Conservation (phyloP, 257 asterid species). For the Solanum habrochaites region DNA sequence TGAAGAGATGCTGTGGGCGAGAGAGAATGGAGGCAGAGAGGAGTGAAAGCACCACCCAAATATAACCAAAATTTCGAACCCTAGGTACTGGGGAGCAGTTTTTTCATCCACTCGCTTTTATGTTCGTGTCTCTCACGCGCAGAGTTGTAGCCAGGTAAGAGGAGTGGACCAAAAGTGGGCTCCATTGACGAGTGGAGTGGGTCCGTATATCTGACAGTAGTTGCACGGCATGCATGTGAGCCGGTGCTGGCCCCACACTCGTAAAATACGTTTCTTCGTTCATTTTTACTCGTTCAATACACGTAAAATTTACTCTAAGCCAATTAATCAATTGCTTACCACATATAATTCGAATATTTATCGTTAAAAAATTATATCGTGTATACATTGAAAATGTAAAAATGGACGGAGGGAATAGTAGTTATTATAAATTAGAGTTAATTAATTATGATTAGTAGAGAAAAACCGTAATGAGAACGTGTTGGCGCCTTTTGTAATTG, state of each 20-base stretch:
- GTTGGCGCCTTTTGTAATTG: constrained; percentile 32
- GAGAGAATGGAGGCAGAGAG: neutral
- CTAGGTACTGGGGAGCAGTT: neutral
- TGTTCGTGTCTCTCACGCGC: neutral
- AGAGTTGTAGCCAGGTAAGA: constrained; percentile 22
- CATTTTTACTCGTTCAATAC: neutral
- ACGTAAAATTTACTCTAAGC: too few species aligned
- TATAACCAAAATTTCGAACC: neutral
- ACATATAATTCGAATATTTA: too few species aligned
- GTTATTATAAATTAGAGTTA: neutral
- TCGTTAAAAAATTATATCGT: too few species aligned
- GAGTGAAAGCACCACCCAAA: too few species aligned
- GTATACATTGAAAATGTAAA: too few species aligned
- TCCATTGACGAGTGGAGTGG: neutral
- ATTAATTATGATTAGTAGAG: neutral
- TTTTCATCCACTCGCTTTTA: neutral
- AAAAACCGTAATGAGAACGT: constrained; percentile 28
- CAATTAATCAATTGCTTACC: neutral
- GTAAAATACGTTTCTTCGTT: fast-evolving
- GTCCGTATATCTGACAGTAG: constrained; percentile 12
- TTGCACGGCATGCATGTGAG: constrained; percentile 23
- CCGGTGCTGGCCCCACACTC: constrained; percentile 2
- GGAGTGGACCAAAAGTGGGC: neutral
- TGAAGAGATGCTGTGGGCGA: neutral
- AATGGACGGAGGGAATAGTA: neutral